Conservation (phyloP, 257 asterid genomes). For the Solanum pinnatisectum region DNA sequence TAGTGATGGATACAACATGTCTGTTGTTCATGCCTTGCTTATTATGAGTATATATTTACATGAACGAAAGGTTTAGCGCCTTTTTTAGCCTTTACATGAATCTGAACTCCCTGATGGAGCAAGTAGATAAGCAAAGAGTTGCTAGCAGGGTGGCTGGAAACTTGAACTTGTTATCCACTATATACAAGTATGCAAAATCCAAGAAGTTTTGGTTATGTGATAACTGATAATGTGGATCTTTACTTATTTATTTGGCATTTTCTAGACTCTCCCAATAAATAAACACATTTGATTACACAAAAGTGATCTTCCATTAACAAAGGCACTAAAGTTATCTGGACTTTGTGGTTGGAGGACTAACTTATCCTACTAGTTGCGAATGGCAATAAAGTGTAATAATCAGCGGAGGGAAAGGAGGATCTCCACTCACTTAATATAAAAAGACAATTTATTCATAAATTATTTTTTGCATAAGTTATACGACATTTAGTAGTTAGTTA, state of each 20-base stretch:
- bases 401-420: too few relatives aligned
- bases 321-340: neutral
- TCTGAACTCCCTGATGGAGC: neutral
- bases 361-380: neutral
- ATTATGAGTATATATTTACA: neutral
- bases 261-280: neutral
- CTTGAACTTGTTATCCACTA: neutral
- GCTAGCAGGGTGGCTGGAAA: neutral
- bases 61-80: neutral
- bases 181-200: neutral
- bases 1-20: neutral
- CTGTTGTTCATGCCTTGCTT: neutral
- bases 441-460: too few relatives aligned
- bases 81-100: neutral
- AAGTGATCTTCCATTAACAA: neutral
- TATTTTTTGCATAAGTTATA: accelerated
- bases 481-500: neutral
- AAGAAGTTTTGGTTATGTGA: neutral
- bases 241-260: neutral
- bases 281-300: neutral
- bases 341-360: neutral
- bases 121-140: neutral
- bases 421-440: too few relatives aligned
- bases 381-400: neutral
- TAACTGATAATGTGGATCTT: neutral